Evolutionary conservation across 768 basidiomycete genomes (phyloP), one percentile per base, ranked within the genome.

Genomic region (Agrocybe pediades): DNA sequence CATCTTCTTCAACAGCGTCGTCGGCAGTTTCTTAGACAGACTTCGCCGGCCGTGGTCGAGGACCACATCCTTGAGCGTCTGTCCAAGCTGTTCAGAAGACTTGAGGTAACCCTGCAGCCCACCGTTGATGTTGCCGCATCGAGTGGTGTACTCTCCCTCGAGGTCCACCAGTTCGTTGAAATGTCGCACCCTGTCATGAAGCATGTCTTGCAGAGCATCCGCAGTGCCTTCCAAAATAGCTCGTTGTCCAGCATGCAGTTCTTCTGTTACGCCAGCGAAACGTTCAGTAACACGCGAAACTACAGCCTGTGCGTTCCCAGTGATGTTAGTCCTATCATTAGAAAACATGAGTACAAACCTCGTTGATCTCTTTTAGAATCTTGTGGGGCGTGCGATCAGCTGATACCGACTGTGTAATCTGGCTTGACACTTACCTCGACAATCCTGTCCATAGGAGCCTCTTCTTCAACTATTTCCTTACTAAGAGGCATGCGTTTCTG

Each of bases 161-260:
- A 86, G 73, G 49, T 76, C 75, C 25, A 87, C 75, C 25, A 88
- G 65, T 13, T 56, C 65, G 59, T 86, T 82, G 65, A 81, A 85
- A 58, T 81, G 75, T 17, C 58, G 65, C 39, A 74, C 72, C 49
- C 86, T 88, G 19, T 78, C 70, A 25, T 56, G 53, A 30, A 68
- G 72, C 71, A 85, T 80, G n/a, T 59, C 60, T 44, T 71, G 66
- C 16, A 87, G 65, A 26, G 76, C 74, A 11, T 70, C 68, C 3
- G 74, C 69, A 20, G 80, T 78, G 44, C 72, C 74, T 17, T 68
- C 71, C 21, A 86, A 67, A 41, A 87, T 76, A 20, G 63, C 71
- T n/a, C 71, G 68, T 55, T 79, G 73, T 41, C 77, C 77, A 5
- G 65, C 62, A 16, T 71, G 75, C 20, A 83, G 71, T 27, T 79